These are phyloP conservation scores for Ilyonectria mors-panacis DNA, from an alignment of 2,329 filamentous ascomycete genomes.

Conservation along the genomic window DNA sequence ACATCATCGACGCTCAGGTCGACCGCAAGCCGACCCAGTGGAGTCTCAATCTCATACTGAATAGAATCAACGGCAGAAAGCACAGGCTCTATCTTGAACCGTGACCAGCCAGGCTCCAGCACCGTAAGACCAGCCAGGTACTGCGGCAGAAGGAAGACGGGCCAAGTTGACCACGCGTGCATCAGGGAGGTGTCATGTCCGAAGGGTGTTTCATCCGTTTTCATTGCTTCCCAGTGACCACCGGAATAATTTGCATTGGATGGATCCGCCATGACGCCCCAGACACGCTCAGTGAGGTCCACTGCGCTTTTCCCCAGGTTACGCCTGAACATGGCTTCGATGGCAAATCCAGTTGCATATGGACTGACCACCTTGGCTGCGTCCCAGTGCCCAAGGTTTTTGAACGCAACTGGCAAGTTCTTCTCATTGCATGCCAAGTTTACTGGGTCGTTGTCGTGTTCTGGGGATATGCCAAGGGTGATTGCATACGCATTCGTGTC, in stretches of 20 bases:
- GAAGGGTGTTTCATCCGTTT: slow-evolving; percentile 2
- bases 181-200: neutral
- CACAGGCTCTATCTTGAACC: neutral
- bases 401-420: neutral
- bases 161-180: slow-evolving; percentile 16
- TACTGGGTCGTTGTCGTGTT: neutral
- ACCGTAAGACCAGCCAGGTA: neutral
- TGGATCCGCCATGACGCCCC: slow-evolving; percentile 6
- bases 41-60: neutral
- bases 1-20: neutral
- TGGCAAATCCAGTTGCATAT: neutral
- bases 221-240: slow-evolving; percentile 18
- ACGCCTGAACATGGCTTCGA: neutral
- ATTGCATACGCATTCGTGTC: neutral
- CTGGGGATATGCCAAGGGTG: neutral
- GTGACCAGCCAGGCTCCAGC: neutral
- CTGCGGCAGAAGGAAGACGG: slow-evolving; percentile 6
- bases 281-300: neutral
- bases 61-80: neutral
- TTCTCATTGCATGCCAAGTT: neutral
- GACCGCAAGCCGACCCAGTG: neutral
- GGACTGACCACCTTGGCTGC: neutral
- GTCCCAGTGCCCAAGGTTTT: neutral
- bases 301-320: neutral
- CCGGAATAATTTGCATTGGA: slow-evolving; percentile 6